Evolutionary conservation across 2,329 filamentous ascomycete species (phyloP).

Genomic region (Moelleriella libera): DNA sequence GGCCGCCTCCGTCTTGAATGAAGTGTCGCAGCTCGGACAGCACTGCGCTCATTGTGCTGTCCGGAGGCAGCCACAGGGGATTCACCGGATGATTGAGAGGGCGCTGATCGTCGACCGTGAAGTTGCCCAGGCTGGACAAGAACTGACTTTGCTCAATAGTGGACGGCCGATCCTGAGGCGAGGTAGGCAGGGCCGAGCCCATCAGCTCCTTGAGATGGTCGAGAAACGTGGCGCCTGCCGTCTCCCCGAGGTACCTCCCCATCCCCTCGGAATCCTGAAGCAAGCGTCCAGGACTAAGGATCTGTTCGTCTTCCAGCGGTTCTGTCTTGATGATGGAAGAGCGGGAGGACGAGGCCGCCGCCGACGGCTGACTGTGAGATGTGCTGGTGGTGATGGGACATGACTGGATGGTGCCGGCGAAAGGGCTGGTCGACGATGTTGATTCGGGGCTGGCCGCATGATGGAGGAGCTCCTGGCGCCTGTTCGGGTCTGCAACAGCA

Average conservation of each 20-base stretch:
- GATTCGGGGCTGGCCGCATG: conserved; percentile 11
- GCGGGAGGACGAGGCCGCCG: not conserved
- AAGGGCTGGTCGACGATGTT: conserved; percentile 9
- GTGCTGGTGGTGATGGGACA: not conserved
- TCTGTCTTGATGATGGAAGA: conserved; percentile 5
- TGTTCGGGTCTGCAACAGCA: conserved; percentile 19
- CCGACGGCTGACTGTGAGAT: conserved; percentile 1
- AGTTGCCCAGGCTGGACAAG: conserved; percentile 26
- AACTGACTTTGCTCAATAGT: conserved; percentile 13
- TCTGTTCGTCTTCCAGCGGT: conserved; percentile 10
- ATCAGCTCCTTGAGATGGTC: conserved; percentile 35
- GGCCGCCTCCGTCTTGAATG: conserved; percentile 28
- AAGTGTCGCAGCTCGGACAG: conserved; percentile 25
- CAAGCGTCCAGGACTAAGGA: conserved; percentile 21
- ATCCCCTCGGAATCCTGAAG: conserved; percentile 29
- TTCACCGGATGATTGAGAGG: conserved; percentile 24
- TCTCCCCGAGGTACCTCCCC: conserved; percentile 31
- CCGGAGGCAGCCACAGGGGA: conserved; percentile 23
- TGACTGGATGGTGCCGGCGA: conserved; percentile 1
- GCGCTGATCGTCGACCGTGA: conserved; percentile 32
- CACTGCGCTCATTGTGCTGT: conserved; percentile 21
- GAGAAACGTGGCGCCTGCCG: conserved; percentile 34
- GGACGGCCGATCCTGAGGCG: conserved; percentile 1
- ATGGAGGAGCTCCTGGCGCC: conserved; percentile 18
- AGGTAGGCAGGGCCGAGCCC: conserved; percentile 8